Conservation (phyloP, 768 basidiomycete species). For the Austroboletus festivus region DNA sequence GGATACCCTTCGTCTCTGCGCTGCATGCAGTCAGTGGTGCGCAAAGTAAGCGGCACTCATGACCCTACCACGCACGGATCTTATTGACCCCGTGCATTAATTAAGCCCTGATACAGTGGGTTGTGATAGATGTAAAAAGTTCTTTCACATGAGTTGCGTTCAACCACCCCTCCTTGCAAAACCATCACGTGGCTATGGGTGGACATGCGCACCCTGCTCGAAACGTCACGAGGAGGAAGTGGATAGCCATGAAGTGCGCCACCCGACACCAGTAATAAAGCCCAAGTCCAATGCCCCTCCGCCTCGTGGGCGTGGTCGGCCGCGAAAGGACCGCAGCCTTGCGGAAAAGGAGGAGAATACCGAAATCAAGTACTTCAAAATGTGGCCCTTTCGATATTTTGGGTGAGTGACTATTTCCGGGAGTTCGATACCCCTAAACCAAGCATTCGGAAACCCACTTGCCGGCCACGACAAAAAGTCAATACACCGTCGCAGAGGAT, state of each 20-base stretch:
- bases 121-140: conserved; percentile 88
- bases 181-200: conserved; percentile 93
- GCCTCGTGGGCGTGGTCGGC: conserved; percentile 68
- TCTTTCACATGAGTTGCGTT: conserved; percentile 94
- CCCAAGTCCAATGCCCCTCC: conserved; percentile 72
- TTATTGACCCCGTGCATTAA: conserved; percentile 24
- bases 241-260: conserved; percentile 68
- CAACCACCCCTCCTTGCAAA: conserved; percentile 88
- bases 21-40: conserved; percentile 86
- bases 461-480: conserved; percentile 41
- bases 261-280: conserved; percentile 49
- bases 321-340: conserved; percentile 68
- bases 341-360: conserved; percentile 77
- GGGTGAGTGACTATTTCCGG: conserved; percentile 55
- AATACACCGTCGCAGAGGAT: conserved; percentile 89
- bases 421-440: background rate
- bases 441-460: conserved; percentile 6
- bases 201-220: conserved; percentile 95
- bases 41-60: conserved; percentile 57
- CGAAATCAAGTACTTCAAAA: conserved; percentile 79
- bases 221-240: conserved; percentile 84
- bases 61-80: conserved; percentile 12
- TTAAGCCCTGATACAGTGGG: conserved; percentile 78
- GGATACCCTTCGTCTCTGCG: conserved; percentile 80
- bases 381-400: conserved; percentile 96